Conservation (phyloP, 106 monocot genomes). For the Vanilla planifolia region DNA sequence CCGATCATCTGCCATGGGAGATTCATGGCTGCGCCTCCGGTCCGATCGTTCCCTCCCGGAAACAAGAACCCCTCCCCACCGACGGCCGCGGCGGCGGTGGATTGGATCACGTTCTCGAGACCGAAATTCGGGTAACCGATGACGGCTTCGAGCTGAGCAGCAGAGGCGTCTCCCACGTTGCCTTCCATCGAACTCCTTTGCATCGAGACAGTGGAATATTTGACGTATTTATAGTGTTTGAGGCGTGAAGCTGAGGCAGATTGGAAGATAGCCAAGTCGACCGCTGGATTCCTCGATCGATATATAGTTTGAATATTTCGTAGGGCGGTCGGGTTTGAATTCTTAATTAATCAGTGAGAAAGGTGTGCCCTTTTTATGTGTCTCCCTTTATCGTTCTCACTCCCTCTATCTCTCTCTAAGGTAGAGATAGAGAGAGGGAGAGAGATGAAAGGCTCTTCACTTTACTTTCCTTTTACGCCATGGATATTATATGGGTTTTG, state of each 20-base stretch:
- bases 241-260: no score
- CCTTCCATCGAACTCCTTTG: no score
- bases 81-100: not conserved
- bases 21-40: not conserved
- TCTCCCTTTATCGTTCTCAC: no score
- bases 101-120: no score
- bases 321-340: no score
- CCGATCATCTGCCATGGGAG: not conserved
- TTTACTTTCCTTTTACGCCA: conserved; percentile 8
- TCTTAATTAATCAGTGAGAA: no score
- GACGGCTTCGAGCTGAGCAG: not conserved
- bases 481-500: not conserved
- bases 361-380: no score
- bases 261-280: no score
- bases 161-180: not conserved
- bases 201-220: no score
- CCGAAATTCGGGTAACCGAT: not conserved
- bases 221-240: not conserved
- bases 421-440: no score
- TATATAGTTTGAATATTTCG: not conserved
- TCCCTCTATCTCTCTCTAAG: no score
- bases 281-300: no score
- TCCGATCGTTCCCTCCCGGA: not conserved
- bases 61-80: not conserved
- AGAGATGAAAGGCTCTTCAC: not conserved